Base-by-base conservation (phyloP, 441 rosid genomes). In the Populus trichocarpa region DNA sequence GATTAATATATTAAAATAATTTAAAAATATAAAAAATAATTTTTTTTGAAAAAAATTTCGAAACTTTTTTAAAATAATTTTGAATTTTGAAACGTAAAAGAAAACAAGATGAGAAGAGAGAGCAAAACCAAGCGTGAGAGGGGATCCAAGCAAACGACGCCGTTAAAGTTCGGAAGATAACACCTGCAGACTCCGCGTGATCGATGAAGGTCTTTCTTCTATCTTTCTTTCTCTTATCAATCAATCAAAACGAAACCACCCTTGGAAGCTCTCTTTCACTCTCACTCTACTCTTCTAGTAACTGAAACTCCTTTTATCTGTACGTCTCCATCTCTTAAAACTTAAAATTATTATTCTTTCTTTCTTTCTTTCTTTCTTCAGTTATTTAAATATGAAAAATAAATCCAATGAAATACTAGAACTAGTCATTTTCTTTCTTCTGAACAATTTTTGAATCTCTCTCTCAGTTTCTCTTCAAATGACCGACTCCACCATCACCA, bases 401-500 rank as follows among this genome's bases (percentile, higher is more conserved):
- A 61, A 61, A 63, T n/a, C 67, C 67, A 64, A 64, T 23, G 28
- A 23, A 64, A 64, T 12, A 23, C 57, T 4, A 46, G 18, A 5
- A 23, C 57, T 46, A 46, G 18, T 3, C 13, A 9, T 22, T 64
- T 64, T 64, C 67, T 11, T 64, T 9, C 26, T 10, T 23, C 12
- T 23, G 26, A 67, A 67, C 36, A 10, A 26, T 26, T 67, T 40
- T 14, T 25, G 7, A 14, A 67, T 67, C 16, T 67, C 33, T 63
- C 25, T 30, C 70, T 67, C 70, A 67, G 38, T 33, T 46, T 8
- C 26, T 18, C 63, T 32, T 75, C 78, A 68, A 86, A 92, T 92
- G 95, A 81, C 88, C 70, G 95, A 91, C 80, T 59, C 57, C 20
- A 46, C 20, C 57, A 46, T 5, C 57, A 46, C 75, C 67, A 73